Evolutionary conservation across 345 rosid species (phyloP).

Genomic region (Combretum micranthum): DNA sequence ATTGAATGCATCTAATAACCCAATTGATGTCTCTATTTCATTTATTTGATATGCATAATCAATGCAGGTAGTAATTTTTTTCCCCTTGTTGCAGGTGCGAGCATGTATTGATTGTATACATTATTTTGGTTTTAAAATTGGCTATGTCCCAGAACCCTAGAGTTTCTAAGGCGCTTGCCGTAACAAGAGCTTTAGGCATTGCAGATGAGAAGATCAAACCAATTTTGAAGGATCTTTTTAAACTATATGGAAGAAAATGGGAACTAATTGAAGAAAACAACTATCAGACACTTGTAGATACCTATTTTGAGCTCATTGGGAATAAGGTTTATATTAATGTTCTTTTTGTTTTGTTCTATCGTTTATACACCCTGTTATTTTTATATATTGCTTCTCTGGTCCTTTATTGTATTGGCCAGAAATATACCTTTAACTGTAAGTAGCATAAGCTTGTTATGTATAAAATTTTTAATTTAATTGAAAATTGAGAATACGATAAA

Average conservation of each 20-base stretch:
- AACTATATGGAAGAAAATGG: slow-evolving; percentile 44
- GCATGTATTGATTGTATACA: background rate
- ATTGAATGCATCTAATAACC: too few relatives aligned
- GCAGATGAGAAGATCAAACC: slow-evolving; percentile 34
- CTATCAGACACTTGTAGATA: slow-evolving; percentile 44
- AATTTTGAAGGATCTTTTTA: slow-evolving; percentile 34
- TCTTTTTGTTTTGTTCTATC: background rate
- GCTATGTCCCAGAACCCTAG: slow-evolving; percentile 27
- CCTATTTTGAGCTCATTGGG: slow-evolving; percentile 43
- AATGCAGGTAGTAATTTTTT: background rate
- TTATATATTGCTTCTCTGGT: background rate
- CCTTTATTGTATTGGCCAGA: too few relatives aligned
- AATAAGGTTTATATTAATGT: slow-evolving; percentile 18
- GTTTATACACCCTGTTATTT: background rate
- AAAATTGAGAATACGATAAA: background rate
- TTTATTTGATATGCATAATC: background rate
- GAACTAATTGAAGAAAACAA: slow-evolving; percentile 48
- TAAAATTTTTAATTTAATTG: too few relatives aligned
- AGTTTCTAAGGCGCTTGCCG: slow-evolving; percentile 29
- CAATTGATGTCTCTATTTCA: too few relatives aligned
- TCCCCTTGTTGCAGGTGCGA: background rate
- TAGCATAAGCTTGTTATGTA: too few relatives aligned
- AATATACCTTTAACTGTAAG: too few relatives aligned
- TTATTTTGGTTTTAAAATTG: background rate
- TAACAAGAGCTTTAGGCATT: slow-evolving; percentile 39